Base-by-base conservation (phyloP, 139 green algal genomes). In the Chlorella sp. region DNA sequence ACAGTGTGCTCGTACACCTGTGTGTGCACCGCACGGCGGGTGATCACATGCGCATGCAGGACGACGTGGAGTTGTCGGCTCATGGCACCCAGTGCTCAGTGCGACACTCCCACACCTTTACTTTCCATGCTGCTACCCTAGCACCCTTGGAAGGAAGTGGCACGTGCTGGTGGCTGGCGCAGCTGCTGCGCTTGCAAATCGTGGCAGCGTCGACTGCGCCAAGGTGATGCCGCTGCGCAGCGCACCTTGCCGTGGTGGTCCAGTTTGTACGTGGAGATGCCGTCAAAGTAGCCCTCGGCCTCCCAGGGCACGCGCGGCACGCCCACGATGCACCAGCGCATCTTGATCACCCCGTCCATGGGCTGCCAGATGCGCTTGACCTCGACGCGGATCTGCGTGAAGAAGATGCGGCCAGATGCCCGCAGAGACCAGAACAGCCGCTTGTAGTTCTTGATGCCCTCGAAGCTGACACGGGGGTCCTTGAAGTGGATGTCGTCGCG, bases 341-440 rank as follows among this genome's bases (percentile, higher is more conserved):
- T 90, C 75, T 88, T 93, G 79, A 98, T 97, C 42, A 85, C 26
- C 1, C 76, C 67, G 34, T 95, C 89, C 29, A 91, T 76, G 27
- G 93, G 90, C 84, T 97, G 92, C 92, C 94, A 98, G 63, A 98
- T 90, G 67, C 92, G 87, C 60, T 87, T 75, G 20, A 98, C 85
- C 31, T 95, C 91, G 10, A 98, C 90, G 64, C 90, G 89, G 23
- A 94, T 68, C 3, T 75, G 72, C 24, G 75, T 86, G 80, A 98
- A 97, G 74, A 98, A 97, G 14, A 98, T 80, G 6, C 76, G 70
- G 23, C 91, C 93, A 75, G 96, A 88, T 73, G 97, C 95, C 23
- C 92, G 80, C 71, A 98, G 73, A 1, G 83, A 91, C 91, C 91
- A 97, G 70, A 98, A 96, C 50, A 98, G 90, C 26, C 85, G 71